Percentiles rank a stretch among this genome's conserved stretches.
Evolutionary conservation across 208 protist genomes (phyloP).

Genomic region (Jaenimonas drosophilae): DNA sequence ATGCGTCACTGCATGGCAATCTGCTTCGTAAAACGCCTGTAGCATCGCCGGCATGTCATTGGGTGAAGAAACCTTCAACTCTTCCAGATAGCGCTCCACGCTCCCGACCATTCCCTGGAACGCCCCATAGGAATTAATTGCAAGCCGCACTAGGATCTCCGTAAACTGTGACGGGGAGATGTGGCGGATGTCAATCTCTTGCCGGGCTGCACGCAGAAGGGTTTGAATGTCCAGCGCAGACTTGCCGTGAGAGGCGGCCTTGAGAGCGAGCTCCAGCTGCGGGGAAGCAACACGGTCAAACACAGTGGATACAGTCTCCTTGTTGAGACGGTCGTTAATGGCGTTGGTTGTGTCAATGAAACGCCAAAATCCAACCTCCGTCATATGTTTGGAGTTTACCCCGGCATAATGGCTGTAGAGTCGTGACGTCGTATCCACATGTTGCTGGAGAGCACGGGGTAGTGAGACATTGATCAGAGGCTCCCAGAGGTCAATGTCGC

Average conservation of each 20-base stretch:
- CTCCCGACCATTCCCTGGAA: conserved; percentile 31
- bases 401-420: conserved; percentile 69
- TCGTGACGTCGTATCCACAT: conserved; percentile 25
- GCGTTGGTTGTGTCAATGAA: conserved; percentile 34
- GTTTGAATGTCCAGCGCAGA: conserved; percentile 26
- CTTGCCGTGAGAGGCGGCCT: conserved; percentile 23
- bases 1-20: conserved; percentile 41
- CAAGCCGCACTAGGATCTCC: conserved; percentile 64
- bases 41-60: conserved; percentile 10
- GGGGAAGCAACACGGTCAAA: conserved; percentile 75
- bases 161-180: conserved; percentile 57
- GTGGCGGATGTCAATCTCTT: conserved; percentile 73
- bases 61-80: conserved; percentile 17
- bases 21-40: conserved; percentile 18
- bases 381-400: conserved; percentile 34
- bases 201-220: conserved; percentile 31
- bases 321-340: conserved; percentile 15
- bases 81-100: conserved; percentile 27
- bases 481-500: conserved; percentile 28
- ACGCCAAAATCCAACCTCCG: conserved; percentile 73
- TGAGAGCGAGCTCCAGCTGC: conserved; percentile 38
- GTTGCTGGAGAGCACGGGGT: conserved; percentile 23
- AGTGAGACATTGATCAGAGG: conserved; percentile 22
- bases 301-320: conserved; percentile 24
- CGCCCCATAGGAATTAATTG: conserved; percentile 14